A percentile compares a stretch with the other conserved stretches of the same genome.
These are phyloP conservation scores for Alternaria sp. DNA, from an alignment of 2,329 filamentous ascomycete species.

Conservation along the genomic window DNA sequence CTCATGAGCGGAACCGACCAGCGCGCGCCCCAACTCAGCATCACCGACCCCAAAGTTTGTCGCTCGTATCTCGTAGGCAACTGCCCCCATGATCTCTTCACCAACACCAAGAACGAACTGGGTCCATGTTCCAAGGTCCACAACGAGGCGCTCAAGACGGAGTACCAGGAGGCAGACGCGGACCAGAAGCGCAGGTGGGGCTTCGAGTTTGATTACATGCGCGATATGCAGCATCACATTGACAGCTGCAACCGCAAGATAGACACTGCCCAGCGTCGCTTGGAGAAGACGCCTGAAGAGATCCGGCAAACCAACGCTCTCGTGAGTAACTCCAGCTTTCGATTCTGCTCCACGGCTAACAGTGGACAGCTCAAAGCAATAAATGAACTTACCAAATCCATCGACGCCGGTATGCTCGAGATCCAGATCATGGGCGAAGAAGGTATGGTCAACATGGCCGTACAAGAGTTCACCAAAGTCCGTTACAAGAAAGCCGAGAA, in stretches of 20 bases:
- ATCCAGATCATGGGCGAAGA: slow-evolving; percentile 85
- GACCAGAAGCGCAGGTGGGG: slow-evolving; percentile 79
- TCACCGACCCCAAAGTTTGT: slow-evolving; percentile 93
- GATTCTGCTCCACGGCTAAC: slow-evolving; percentile 23
- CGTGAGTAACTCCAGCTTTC: slow-evolving; percentile 52
- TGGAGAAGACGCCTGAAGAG: slow-evolving; percentile 98
- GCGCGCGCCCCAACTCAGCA: slow-evolving; percentile 81
- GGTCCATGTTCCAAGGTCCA: slow-evolving; percentile 90
- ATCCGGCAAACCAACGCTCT: slow-evolving; percentile 93
- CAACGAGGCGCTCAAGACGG: slow-evolving; percentile 84
- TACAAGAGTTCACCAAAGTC: slow-evolving; percentile 89
- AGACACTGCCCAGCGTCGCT: slow-evolving; percentile 83
- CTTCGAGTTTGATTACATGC: slow-evolving; percentile 96
- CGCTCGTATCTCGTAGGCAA: slow-evolving; percentile 92
- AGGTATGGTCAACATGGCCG: slow-evolving; percentile 79
- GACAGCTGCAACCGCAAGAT: slow-evolving; percentile 96
- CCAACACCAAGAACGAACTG: slow-evolving; percentile 98
- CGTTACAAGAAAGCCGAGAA: slow-evolving; percentile 82
- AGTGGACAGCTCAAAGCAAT: slow-evolving; percentile 76
- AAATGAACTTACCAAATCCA: slow-evolving; percentile 77
- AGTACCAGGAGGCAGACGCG: slow-evolving; percentile 80
- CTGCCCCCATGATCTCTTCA: slow-evolving; percentile 98
- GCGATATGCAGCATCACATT: slow-evolving; percentile 95
- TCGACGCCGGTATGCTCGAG: slow-evolving; percentile 85
- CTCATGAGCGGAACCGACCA: slow-evolving; percentile 79